Conservation (phyloP, 2,329 filamentous ascomycete genomes). For the Myriosclerotinia curreyana region DNA sequence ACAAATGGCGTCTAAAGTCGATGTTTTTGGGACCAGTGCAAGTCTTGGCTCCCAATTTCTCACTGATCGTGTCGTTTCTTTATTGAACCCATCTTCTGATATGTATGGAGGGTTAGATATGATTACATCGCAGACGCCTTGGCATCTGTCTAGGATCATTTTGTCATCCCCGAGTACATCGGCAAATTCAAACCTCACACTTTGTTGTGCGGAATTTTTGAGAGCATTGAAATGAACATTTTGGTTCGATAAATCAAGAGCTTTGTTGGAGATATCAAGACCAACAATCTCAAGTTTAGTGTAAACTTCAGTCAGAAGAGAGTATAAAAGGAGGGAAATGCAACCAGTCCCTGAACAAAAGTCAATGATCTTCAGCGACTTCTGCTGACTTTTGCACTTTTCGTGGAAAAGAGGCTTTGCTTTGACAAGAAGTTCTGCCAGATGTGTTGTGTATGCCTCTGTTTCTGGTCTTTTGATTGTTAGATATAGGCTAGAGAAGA, state of each 20-base stretch:
- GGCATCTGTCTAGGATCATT: not conserved
- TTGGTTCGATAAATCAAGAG: conserved; percentile 60
- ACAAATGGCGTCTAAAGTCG: not conserved
- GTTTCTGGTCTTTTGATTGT: conserved; percentile 57
- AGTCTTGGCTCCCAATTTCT: conserved; percentile 75
- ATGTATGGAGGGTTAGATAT: conserved; percentile 93
- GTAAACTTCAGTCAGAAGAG: conserved; percentile 50
- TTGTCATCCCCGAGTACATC: conserved; percentile 6
- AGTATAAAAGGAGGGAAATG: conserved; percentile 74
- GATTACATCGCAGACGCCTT: conserved; percentile 50
- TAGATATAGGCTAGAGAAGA: conserved; percentile 1
- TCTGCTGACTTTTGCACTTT: not conserved
- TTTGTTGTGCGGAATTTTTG: conserved; percentile 1
- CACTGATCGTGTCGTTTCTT: conserved; percentile 68
- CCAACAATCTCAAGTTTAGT: conserved; percentile 58
- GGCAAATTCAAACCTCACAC: conserved; percentile 4
- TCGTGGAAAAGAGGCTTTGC: not conserved
- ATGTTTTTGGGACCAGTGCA: conserved; percentile 62
- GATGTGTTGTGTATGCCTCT: conserved; percentile 61
- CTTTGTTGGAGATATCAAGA: conserved; percentile 67
- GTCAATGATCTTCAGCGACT: conserved; percentile 65
- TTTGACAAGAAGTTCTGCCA: conserved; percentile 42
- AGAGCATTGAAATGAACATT: conserved; percentile 59
- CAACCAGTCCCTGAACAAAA: conserved; percentile 90
- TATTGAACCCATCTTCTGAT: conserved; percentile 58